Percentiles rank a stretch among this genome's conserved stretches.
Evolutionary conservation across 2,329 filamentous ascomycete genomes (phyloP).

Genomic region (Xylariaceae sp.): DNA sequence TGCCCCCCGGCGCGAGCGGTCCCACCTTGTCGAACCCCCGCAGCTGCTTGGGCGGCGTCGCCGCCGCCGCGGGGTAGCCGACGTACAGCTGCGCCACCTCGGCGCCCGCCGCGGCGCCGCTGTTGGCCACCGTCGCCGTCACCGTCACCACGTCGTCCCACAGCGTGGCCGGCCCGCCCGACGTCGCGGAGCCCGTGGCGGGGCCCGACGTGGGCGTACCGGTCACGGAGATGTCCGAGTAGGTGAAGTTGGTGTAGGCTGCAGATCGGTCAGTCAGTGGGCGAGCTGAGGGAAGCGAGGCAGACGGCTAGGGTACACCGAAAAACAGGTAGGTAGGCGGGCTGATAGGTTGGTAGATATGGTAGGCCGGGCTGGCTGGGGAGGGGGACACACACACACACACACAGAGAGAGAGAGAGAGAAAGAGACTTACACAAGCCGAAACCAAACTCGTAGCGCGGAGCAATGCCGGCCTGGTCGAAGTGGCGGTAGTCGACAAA

Average conservation of each 20-base stretch:
- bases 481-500: slow-evolving; percentile 61
- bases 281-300: too few species aligned
- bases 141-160: slow-evolving; percentile 41
- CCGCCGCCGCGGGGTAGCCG: slow-evolving; percentile 32
- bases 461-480: slow-evolving; percentile 45
- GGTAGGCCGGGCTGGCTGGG: too few species aligned
- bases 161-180: slow-evolving; percentile 39
- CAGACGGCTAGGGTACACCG: too few species aligned
- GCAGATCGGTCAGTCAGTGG: too few species aligned
- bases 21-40: slow-evolving; percentile 57
- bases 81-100: slow-evolving; percentile 59
- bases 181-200: slow-evolving; percentile 30
- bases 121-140: slow-evolving; percentile 57
- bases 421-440: slow-evolving; percentile 40
- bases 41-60: slow-evolving; percentile 41
- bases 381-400: too few species aligned
- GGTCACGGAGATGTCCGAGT: slow-evolving; percentile 39
- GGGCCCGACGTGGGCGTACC: slow-evolving; percentile 31
- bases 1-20: slow-evolving; percentile 39
- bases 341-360: too few species aligned
- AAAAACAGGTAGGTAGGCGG: too few species aligned
- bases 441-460: slow-evolving; percentile 58
- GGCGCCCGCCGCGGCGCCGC: slow-evolving; percentile 51
- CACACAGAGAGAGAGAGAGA: neutral
- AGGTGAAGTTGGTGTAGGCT: slow-evolving; percentile 64